Conservation (phyloP, 169 alveolate genomes). For the Babesia caballi region DNA sequence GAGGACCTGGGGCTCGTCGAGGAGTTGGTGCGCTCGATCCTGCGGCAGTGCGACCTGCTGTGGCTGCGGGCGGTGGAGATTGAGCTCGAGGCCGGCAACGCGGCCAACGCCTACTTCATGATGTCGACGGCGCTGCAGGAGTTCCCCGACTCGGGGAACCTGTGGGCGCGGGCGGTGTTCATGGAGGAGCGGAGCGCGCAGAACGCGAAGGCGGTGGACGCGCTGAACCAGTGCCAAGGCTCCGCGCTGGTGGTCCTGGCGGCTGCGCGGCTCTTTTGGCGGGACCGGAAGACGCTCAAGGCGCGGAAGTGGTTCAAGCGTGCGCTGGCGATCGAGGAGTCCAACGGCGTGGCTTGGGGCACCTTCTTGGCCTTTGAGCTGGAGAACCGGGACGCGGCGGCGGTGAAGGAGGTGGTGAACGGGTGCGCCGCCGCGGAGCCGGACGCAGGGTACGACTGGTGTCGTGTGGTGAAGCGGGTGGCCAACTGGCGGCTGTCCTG, state of each 20-base stretch:
- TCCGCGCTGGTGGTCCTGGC: constrained; percentile 90
- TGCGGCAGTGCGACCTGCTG: constrained; percentile 79
- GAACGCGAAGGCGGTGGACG: constrained; percentile 87
- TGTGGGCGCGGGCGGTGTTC: constrained; percentile 92
- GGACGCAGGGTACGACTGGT: constrained; percentile 81
- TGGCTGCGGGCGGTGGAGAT: constrained; percentile 90
- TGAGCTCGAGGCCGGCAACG: constrained; percentile 90
- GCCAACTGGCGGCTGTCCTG: constrained; percentile 76
- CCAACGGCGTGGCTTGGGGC: constrained; percentile 95
- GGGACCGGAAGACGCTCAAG: constrained; percentile 86
- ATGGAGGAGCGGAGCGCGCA: constrained; percentile 83
- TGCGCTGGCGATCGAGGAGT: constrained; percentile 85
- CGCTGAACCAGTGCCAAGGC: constrained; percentile 90
- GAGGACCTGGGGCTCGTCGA: constrained; percentile 54
- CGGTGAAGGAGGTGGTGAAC: constrained; percentile 74
- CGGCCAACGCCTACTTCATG: constrained; percentile 84
- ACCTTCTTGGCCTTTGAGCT: constrained; percentile 89
- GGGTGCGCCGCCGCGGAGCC: constrained; percentile 82
- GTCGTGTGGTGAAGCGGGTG: constrained; percentile 73
- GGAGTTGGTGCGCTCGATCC: constrained; percentile 47
- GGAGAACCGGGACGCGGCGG: constrained; percentile 79
- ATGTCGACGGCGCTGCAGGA: constrained; percentile 91
- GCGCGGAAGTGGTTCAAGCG: constrained; percentile 94
- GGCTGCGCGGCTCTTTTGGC: constrained; percentile 90
- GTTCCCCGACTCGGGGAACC: constrained; percentile 92